Base-by-base conservation (phyloP, 768 basidiomycete genomes). In the Phaeotremella fagi region DNA sequence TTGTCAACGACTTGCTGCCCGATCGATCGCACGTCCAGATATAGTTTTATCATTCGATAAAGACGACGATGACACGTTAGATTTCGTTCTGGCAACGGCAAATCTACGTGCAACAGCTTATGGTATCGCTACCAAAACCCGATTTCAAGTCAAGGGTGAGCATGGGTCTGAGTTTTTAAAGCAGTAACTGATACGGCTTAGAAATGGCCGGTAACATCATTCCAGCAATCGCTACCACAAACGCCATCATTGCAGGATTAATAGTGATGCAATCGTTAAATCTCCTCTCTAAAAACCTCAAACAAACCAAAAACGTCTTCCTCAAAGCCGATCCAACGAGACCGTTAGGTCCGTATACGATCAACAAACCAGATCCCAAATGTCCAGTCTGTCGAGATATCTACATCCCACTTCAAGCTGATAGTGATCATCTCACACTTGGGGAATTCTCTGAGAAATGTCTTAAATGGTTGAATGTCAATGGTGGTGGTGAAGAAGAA, bases 131-230 rank as follows among this genome's bases (percentile, higher is more conserved):
- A 80, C 79, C 3, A 91, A 92, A 78, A 97, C 90, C 1, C 82
- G 90, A 15, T 99, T 94, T 88, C 86, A 97, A 71, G 85, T 99
- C 45, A 99, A 99, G 82, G 90, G 91, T 88, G 48, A 37, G 74
- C 61, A 1, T 1, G 33, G 23, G 16, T 43, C 44, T 22, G 9
- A 46, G 24, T 43, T 14, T 26, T 26, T 37, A 27, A 24, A 22
- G 31, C 29, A 33, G 36, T 31, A 35, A 29, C 33, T 45, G 42
- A 48, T 24, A 9, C 22, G 20, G n/a, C 31, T 7, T 72, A 94
- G 92, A 97, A 75, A 98, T 97, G 89, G 95, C 95, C 0, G 95
- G 95, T 9, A 99, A 99, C 75, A 98, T 99, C 66, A 99, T 98
- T 59, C 95, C 95, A 4, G 95, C 95, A 1, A 98, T 99, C 64